phyloP scores from a whole-genome alignment of 2,329 filamentous ascomycete genomes.

The Clathrospora elynae region DNA sequence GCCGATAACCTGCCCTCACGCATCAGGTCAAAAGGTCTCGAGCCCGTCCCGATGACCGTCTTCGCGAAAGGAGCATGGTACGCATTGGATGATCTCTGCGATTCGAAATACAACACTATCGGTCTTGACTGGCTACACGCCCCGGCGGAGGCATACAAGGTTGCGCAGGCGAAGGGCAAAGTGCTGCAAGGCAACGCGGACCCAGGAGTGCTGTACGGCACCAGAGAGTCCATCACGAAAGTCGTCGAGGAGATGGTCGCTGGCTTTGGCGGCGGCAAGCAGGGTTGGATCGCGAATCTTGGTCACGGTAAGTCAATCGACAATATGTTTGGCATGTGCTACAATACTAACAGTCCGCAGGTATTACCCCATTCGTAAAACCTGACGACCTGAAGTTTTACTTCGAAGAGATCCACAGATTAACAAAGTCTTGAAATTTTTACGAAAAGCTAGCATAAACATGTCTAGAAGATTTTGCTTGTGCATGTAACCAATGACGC shows the following conservation, averaged over 20 bases:
- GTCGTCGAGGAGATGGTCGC: slow-evolving; percentile 85
- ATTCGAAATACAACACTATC: slow-evolving; percentile 90
- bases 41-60: slow-evolving; percentile 91
- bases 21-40: slow-evolving; percentile 73
- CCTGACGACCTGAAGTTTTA: slow-evolving; percentile 93
- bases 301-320: slow-evolving; percentile 75
- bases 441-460: too few species aligned
- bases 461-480: too few species aligned
- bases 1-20: slow-evolving; percentile 76
- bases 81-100: slow-evolving; percentile 82
- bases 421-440: slow-evolving; percentile 26
- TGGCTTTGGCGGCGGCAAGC: slow-evolving; percentile 81
- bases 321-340: too few species aligned
- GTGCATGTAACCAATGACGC: too few species aligned
- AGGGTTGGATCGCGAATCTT: slow-evolving; percentile 96
- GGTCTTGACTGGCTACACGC: slow-evolving; percentile 95
- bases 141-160: slow-evolving; percentile 78
- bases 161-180: slow-evolving; percentile 71
- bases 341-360: slow-evolving; percentile 54
- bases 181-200: slow-evolving; percentile 95
- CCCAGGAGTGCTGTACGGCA: slow-evolving; percentile 89
- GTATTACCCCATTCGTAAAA: slow-evolving; percentile 92
- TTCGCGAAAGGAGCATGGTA: slow-evolving; percentile 99
- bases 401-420: slow-evolving; percentile 82
- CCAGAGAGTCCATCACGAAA: slow-evolving; percentile 76